A percentile compares a stretch with the other conserved stretches of the same genome.
These are phyloP conservation scores for Holtermannia corniformis DNA, from an alignment of 768 basidiomycete genomes.

Conservation along the genomic window DNA sequence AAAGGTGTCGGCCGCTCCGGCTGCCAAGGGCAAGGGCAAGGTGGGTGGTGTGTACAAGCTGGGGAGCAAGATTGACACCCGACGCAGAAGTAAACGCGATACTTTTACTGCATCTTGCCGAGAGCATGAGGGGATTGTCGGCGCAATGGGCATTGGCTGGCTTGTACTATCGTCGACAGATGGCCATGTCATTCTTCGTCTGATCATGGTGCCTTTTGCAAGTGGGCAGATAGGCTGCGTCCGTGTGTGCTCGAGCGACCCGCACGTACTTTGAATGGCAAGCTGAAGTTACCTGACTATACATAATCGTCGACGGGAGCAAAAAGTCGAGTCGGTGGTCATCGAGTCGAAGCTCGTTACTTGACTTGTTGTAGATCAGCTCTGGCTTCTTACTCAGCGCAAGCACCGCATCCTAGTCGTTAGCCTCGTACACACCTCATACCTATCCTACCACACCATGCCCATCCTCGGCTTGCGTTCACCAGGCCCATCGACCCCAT, in stretches of 20 bases:
- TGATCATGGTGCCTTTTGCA: too few species aligned
- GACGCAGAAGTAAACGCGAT: background rate
- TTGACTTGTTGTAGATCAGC: background rate
- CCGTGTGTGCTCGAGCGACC: too few species aligned
- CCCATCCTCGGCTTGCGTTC: slow-evolving; percentile 40
- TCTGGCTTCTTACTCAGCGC: too few species aligned
- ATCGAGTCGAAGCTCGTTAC: background rate
- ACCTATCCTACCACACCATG: slow-evolving; percentile 18
- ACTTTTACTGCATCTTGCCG: background rate
- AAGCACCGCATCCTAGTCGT: too few species aligned
- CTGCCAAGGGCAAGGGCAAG: background rate
- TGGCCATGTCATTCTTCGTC: background rate
- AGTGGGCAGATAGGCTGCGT: too few species aligned
- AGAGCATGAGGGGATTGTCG: background rate
- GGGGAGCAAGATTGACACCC: background rate
- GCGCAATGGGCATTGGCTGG: background rate
- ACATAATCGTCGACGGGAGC: background rate
- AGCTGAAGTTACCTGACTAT: too few species aligned
- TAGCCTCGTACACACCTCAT: background rate
- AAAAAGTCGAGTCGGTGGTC: background rate
- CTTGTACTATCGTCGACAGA: background rate
- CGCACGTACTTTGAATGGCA: too few species aligned
- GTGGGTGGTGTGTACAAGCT: background rate
- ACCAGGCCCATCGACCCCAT: slow-evolving; percentile 47
- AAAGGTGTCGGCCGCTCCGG: background rate